These are phyloP conservation scores for Fusarium denticulatum DNA, from an alignment of 2,329 filamentous ascomycete species.

Conservation along the genomic window DNA sequence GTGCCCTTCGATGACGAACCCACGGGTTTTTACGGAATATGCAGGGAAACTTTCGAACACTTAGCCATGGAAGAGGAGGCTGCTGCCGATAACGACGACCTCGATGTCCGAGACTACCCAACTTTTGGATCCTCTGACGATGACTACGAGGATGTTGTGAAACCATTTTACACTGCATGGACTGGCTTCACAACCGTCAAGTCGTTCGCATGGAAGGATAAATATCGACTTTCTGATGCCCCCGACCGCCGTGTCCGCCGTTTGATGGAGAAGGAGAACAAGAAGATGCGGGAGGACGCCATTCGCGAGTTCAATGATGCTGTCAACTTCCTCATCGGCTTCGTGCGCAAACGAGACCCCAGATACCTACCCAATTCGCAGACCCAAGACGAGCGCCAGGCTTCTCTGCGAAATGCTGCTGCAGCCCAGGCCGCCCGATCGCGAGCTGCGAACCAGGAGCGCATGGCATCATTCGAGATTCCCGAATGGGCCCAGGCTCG, in stretches of 20 bases:
- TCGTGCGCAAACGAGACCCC: slow-evolving; percentile 91
- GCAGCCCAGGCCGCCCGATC: slow-evolving; percentile 86
- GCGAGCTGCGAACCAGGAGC: slow-evolving; percentile 82
- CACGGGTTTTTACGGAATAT: slow-evolving; percentile 84
- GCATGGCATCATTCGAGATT: slow-evolving; percentile 70
- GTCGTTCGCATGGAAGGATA: slow-evolving; percentile 89
- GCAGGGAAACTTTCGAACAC: slow-evolving; percentile 80
- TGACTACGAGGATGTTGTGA: slow-evolving; percentile 78
- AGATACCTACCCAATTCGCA: slow-evolving; percentile 81
- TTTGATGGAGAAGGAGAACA: slow-evolving; percentile 96
- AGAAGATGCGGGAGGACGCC: slow-evolving; percentile 81
- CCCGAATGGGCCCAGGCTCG: slow-evolving; percentile 79
- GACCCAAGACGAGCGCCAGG: slow-evolving; percentile 82
- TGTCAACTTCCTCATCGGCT: slow-evolving; percentile 84
- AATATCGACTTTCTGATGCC: slow-evolving; percentile 83
- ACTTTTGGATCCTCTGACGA: slow-evolving; percentile 83
- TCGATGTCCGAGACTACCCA: slow-evolving; percentile 74
- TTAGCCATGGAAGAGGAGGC: slow-evolving; percentile 82
- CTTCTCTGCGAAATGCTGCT: slow-evolving; percentile 78
- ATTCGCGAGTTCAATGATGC: slow-evolving; percentile 92
- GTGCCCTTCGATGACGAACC: slow-evolving; percentile 84
- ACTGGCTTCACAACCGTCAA: slow-evolving; percentile 84
- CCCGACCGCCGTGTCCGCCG: slow-evolving; percentile 85
- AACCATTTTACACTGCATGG: slow-evolving; percentile 85
- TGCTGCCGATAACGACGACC: slow-evolving; percentile 74